Base-by-base conservation (phyloP, 1,284 basidiomycete species). In the Trametes versicolor region DNA sequence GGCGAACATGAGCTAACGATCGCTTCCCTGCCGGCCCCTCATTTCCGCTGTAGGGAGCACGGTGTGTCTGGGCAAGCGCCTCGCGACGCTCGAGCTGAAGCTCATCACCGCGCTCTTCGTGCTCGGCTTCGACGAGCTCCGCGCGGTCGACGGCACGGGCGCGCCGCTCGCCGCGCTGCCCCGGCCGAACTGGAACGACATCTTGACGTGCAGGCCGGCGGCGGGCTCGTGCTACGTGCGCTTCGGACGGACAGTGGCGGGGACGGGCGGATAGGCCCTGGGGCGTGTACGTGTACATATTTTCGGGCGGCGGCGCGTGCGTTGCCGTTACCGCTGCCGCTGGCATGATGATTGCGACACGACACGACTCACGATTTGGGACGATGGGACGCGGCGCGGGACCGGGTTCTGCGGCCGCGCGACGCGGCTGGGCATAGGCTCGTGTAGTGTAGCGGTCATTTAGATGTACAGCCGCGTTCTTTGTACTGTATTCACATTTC, bases 161-260 rank as follows among this genome's bases (percentile, higher is more conserved):
- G 76, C 79, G 66, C 74, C 73, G 27, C 80, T 80, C 23, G 75
- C 78, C 62, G 75, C 76, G 37, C 76, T 82, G 5, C 90, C 89
- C 34, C 79, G 75, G 45, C 90, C 91, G 17, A 87, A 92, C 71
- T 92, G 91, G 90, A 92, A 92, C 75, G 90, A 92, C 73, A 84
- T 85, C 62, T 80, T 90, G 51, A 77, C 86, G 58, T 91, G 90
- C 73, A 83, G 86, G 48, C 90, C 90, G 6, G 79, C 83, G 53
- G 73, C 79, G 57, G 84, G 82, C 50, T 78, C 83, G 39, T 88
- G 85, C 72, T 83, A 80, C 69, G 71, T 92, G 52, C 63, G 68
- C 29, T 72, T 65, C 49, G 66, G 62, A 54, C 62, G 69, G 61
- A 65, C 65, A 62, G 62, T 25, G n/a, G 61, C 57, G 34, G 29